Evolutionary conservation across 1,284 basidiomycete genomes (phyloP).

Genomic region (Pseudozyma pruni): DNA sequence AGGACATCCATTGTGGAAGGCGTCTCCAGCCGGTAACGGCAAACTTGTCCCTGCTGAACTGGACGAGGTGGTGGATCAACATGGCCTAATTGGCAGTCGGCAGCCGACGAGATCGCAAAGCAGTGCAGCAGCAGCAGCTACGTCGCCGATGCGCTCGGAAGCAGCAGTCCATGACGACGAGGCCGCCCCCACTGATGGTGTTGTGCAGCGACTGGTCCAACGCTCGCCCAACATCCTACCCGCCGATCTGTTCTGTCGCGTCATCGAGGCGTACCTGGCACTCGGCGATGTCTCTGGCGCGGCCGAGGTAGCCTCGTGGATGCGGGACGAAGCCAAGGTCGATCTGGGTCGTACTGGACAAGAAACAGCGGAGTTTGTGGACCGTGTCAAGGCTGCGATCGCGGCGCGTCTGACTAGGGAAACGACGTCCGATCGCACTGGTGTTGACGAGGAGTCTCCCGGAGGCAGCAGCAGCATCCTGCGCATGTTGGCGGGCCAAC

Average conservation of each 20-base stretch:
- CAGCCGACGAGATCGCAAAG: no score
- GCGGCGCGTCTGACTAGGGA: conserved; percentile 1
- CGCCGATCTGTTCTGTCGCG: conserved; percentile 16
- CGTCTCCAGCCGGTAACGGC: conserved; percentile 8
- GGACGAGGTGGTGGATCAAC: conserved; percentile 23
- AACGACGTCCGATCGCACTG: background rate
- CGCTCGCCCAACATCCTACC: conserved; percentile 30
- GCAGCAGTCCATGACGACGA: background rate
- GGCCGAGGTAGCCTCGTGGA: conserved; percentile 46
- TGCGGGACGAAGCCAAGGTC: conserved; percentile 46
- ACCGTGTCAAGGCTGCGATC: conserved; percentile 32
- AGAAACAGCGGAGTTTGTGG: conserved; percentile 18
- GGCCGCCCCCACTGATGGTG: conserved; percentile 1
- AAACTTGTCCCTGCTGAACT: conserved; percentile 23
- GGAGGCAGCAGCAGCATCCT: conserved; percentile 26
- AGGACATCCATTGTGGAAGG: conserved; percentile 30
- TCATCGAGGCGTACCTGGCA: conserved; percentile 37
- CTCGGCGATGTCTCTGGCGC: conserved; percentile 34
- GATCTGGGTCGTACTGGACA: conserved; percentile 7
- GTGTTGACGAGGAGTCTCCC: background rate
- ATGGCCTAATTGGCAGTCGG: conserved; percentile 1
- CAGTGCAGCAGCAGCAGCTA: conserved; percentile 13
- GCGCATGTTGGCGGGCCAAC: conserved; percentile 41
- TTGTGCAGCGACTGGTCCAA: background rate
- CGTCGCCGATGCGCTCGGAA: conserved; percentile 7